These are phyloP conservation scores for Alternaria arbusti DNA, from an alignment of 2,329 filamentous ascomycete genomes.

Conservation along the genomic window DNA sequence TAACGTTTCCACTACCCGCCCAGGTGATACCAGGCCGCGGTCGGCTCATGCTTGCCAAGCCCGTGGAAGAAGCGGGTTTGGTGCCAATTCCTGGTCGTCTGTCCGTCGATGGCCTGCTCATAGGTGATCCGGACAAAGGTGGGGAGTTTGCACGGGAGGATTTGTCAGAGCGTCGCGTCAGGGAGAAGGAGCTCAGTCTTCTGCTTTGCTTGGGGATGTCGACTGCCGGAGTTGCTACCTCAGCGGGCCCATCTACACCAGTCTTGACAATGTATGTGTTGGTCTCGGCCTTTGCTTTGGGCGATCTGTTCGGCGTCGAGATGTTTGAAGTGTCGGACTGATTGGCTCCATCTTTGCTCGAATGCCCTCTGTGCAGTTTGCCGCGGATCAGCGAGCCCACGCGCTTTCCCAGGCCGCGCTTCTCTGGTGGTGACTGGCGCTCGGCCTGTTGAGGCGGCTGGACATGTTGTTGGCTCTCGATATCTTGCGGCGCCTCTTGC, in stretches of 20 bases:
- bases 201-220: constrained; percentile 34
- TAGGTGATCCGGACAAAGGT: constrained; percentile 44
- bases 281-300: constrained; percentile 11
- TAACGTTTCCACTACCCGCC: constrained; percentile 31
- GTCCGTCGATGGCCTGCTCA: constrained; percentile 39
- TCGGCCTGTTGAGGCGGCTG: constrained; percentile 7
- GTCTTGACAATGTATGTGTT: constrained; percentile 37
- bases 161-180: constrained; percentile 46
- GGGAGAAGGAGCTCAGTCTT: constrained; percentile 47
- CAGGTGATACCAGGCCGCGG: constrained; percentile 39
- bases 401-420: constrained; percentile 38
- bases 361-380: constrained; percentile 21
- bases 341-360: constrained; percentile 11
- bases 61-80: constrained; percentile 38
- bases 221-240: constrained; percentile 29
- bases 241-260: constrained; percentile 34
- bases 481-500: constrained; percentile 3
- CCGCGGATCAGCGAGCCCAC: constrained; percentile 43
- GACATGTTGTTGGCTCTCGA: neutral
- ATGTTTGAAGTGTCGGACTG: constrained; percentile 3
- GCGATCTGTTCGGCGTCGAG: constrained; percentile 3
- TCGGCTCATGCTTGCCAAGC: constrained; percentile 36
- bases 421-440: constrained; percentile 27
- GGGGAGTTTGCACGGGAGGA: constrained; percentile 48
- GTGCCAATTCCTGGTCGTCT: constrained; percentile 19